Conservation (phyloP, 2,329 filamentous ascomycete genomes). For the Paecilomyces formosus region DNA sequence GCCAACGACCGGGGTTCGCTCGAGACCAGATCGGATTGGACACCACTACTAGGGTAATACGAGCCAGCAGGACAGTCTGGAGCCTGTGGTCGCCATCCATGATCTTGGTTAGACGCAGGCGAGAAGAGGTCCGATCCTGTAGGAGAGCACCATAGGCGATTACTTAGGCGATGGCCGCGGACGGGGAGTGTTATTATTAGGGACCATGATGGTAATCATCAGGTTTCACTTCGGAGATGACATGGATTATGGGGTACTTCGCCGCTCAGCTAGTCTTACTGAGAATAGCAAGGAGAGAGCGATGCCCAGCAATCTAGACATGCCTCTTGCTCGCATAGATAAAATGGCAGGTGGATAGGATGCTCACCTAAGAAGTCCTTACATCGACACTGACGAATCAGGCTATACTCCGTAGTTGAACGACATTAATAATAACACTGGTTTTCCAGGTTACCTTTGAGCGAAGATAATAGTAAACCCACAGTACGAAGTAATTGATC, state of each 20-base stretch:
- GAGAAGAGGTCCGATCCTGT: not conserved
- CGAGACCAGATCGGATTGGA: not conserved
- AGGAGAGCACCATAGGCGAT: not conserved
- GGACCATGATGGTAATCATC: not conserved
- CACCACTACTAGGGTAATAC: not conserved
- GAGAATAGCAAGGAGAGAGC: not conserved
- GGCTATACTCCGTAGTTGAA: not conserved
- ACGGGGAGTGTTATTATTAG: not conserved
- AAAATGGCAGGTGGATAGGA: not conserved
- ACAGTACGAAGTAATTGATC: not conserved
- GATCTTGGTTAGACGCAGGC: not conserved
- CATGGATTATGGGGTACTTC: not conserved
- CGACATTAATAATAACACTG: not conserved
- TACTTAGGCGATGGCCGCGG: not conserved
- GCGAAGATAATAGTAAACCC: not conserved
- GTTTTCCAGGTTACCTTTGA: not conserved
- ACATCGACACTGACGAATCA: not conserved
- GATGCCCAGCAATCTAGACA: not conserved
- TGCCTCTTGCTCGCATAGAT: not conserved
- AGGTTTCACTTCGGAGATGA: conserved; percentile 1
- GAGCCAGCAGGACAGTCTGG: not conserved
- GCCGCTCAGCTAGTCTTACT: not conserved
- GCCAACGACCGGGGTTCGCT: not conserved
- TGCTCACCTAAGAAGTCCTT: not conserved
- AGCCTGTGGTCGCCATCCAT: not conserved